Base-by-base conservation (phyloP, 2,329 filamentous ascomycete species). In the Leptographium flavum region DNA sequence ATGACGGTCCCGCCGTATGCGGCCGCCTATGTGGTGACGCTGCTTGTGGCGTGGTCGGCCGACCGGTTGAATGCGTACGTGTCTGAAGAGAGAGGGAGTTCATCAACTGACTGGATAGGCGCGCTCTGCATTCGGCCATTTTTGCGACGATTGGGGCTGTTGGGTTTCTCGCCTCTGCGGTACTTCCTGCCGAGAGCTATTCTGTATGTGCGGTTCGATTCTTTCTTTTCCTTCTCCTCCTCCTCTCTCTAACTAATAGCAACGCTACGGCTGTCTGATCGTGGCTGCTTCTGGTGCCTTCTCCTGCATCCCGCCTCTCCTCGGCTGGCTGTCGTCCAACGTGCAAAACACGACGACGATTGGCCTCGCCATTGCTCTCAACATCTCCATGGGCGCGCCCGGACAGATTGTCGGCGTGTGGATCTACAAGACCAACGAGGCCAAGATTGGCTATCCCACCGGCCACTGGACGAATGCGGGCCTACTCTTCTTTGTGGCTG, bases 1-100 rank as follows among this genome's bases (percentile, higher is more conserved):
- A 65, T 83, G 46, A 83, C 79, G 0, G 80, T 83, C 27, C 79
- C 79, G 2, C 81, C 77, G 51, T 83, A 83, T 54, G 70, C 70
- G 1, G 59, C 81, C 3, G 79, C 60, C 37, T 62, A 61, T 23
- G 42, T 44, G 3, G 42, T 44, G 8, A 44, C 42, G 3, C n/a
- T 44, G 19, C 51, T 59, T 1, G 64, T 62, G 11, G 62, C 68
- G 7, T 73, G 62, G 56, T 71, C 68, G 1, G 68, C 70, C 4
- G 71, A 75, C 49, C 63, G 58, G 43, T 64, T 62, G 52, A 65
- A 67, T 33, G 43, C 43, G 43, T 45, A 41, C 6, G 43, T n/a
- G n/a, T n/a, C n/a, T n/a, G n/a, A n/a, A n/a, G n/a, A n/a, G n/a
- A n/a, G n/a, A n/a, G n/a, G n/a, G n/a, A n/a, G n/a, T n/a, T n/a